These are phyloP conservation scores for Proliferodiscus dingleyae DNA, from an alignment of 2,329 filamentous ascomycete species.

Conservation along the genomic window DNA sequence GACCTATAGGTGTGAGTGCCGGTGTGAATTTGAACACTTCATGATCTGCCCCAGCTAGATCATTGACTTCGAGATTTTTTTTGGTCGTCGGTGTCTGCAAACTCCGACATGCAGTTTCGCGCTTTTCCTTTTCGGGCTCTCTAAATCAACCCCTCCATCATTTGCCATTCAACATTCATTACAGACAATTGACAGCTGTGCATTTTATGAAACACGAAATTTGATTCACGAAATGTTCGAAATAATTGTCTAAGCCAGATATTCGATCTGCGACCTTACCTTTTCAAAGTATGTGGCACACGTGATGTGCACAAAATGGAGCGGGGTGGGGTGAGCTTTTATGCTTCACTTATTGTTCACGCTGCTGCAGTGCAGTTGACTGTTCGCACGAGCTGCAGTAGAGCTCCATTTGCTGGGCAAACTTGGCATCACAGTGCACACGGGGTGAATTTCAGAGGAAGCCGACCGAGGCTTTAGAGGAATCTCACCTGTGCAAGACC, in stretches of 20 bases:
- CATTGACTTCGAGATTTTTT: neutral
- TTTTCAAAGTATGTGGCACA: neutral
- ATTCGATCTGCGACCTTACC: neutral
- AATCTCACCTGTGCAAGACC: constrained; percentile 14
- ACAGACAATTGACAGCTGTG: too few relatives aligned
- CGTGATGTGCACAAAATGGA: constrained; percentile 6
- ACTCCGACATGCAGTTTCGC: neutral
- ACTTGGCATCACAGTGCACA: neutral
- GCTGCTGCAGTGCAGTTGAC: neutral
- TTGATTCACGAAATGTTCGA: neutral
- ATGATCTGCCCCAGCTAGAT: too few relatives aligned
- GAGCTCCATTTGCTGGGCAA: neutral
- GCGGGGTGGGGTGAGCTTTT: constrained; percentile 9
- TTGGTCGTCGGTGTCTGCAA: neutral
- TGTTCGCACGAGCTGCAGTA: neutral
- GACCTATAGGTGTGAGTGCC: too few relatives aligned
- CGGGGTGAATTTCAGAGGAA: constrained; percentile 10
- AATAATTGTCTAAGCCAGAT: neutral
- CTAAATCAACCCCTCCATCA: neutral
- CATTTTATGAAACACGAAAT: neutral
- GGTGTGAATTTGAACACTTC: too few relatives aligned
- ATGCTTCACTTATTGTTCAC: constrained; percentile 3
- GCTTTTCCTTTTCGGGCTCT: neutral
- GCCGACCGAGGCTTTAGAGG: constrained; percentile 6
- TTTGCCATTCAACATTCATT: neutral